A percentile compares a stretch with the other conserved stretches of the same genome.
phyloP scores from a whole-genome alignment of 257 asterid genomes.

The Ligustrum vulgare region DNA sequence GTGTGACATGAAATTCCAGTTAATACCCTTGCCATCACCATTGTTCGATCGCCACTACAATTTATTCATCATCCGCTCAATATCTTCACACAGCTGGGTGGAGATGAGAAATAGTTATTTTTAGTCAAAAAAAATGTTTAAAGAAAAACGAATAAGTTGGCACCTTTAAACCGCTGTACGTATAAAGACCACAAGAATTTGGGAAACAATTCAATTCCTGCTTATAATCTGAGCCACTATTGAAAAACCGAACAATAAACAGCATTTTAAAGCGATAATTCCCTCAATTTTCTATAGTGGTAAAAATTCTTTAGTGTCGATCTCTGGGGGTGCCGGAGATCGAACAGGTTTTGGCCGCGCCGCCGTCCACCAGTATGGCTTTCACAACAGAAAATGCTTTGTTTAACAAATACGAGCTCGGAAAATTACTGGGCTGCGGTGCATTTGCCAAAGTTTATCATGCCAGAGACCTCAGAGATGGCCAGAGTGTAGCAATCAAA shows the following conservation, averaged over 20 bases:
- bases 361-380: slow-evolving; percentile 23
- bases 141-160: neutral
- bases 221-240: slow-evolving; percentile 12
- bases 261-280: neutral
- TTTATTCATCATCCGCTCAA: too few relatives aligned
- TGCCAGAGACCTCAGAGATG: slow-evolving; percentile 61
- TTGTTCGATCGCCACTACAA: too few relatives aligned
- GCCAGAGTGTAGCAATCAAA: slow-evolving; percentile 78
- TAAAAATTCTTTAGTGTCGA: slow-evolving; percentile 1
- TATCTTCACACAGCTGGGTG: too few relatives aligned
- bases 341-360: slow-evolving; percentile 18
- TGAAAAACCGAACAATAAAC: neutral
- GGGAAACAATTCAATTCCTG: neutral
- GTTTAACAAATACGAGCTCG: slow-evolving; percentile 79
- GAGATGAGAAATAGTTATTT: too few relatives aligned
- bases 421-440: slow-evolving; percentile 88
- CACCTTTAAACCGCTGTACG: neutral
- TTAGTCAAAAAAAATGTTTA: neutral
- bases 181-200: neutral
- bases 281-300: neutral
- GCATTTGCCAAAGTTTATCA: slow-evolving; percentile 93
- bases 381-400: slow-evolving; percentile 42
- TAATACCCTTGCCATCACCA: too few relatives aligned
- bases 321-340: slow-evolving; percentile 44
- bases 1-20: too few relatives aligned